Base-by-base conservation (phyloP, 2,329 filamentous ascomycete genomes). In the Albifimbria verrucaria region DNA sequence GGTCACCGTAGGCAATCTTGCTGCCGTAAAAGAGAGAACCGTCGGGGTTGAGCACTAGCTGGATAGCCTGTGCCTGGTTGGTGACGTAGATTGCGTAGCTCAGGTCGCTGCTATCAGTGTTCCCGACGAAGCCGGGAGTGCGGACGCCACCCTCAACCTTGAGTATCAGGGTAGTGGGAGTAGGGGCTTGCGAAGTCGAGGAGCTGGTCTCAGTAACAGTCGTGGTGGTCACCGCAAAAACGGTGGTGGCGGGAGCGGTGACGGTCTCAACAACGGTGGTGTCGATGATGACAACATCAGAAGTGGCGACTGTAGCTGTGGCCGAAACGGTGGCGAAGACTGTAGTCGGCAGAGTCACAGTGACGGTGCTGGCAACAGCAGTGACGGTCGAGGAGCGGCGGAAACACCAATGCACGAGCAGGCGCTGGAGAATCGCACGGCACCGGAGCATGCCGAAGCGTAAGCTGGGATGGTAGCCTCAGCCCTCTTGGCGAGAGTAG, bases 371-470 rank as follows among this genome's bases (percentile, higher is more conserved):
- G 3, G 50, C 57, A 9, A 57, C 49, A 7, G 57, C 59, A 22
- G 44, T 52, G 43, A 62, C 51, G 10, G 59, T 60, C 6, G 57
- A 7, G 39, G 39, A n/a, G 7, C 50, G 10, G 47, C 22, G 15
- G 59, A 52, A 22, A 56, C 57, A 10, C 54, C 47, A 1, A 57
- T 55, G 17, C 59, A 62, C 7, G 57, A 57, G 25, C 59, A 62
- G 15, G 59, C 59, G n/a, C 59, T 62, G 21, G 59, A 52, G 17
- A 62, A 62, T 4, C 59, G 57, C 51, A 50, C 11, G 23, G 52
- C 53, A 9, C 59, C 59, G 3, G 59, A 62, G 22, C 59, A 62
- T 15, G 57, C 59, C 22, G 52, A 60, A 7, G 59, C 59, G 36
- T 62, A 62, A 3, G 59, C 59, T 7, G 59, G 59, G 18, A 60